Conservation (phyloP, 2,329 filamentous ascomycete genomes). For the Paecilomyces fulvus region DNA sequence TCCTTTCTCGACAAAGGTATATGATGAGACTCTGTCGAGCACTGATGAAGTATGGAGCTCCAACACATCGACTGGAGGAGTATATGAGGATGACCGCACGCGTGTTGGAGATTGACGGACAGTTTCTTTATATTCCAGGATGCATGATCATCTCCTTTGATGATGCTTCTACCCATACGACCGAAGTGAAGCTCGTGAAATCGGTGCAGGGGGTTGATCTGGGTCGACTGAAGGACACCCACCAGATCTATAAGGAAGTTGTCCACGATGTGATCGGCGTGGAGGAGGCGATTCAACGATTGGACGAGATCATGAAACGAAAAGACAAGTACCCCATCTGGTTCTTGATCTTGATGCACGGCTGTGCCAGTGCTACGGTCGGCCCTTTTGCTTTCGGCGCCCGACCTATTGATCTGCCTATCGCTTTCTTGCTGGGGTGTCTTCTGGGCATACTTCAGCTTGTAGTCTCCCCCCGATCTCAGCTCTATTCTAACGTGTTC, state of each 20-base stretch:
- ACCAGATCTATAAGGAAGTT: slow-evolving; percentile 43
- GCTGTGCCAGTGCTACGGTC: slow-evolving; percentile 65
- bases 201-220: slow-evolving; percentile 38
- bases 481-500: slow-evolving; percentile 58
- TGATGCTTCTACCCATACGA: slow-evolving; percentile 39
- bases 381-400: slow-evolving; percentile 76
- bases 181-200: slow-evolving; percentile 40
- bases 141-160: slow-evolving; percentile 95
- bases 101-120: slow-evolving; percentile 79
- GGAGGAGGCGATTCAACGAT: slow-evolving; percentile 36
- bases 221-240: slow-evolving; percentile 37
- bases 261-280: slow-evolving; percentile 42
- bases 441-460: slow-evolving; percentile 69
- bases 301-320: slow-evolving; percentile 49
- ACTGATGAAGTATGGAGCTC: slow-evolving; percentile 85
- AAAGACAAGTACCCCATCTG: slow-evolving; percentile 49
- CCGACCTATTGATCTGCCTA: slow-evolving; percentile 68
- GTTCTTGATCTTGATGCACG: slow-evolving; percentile 59
- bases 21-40: slow-evolving; percentile 77
- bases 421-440: slow-evolving; percentile 69
- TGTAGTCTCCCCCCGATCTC: slow-evolving; percentile 64
- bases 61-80: slow-evolving; percentile 83
- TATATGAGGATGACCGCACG: slow-evolving; percentile 87
- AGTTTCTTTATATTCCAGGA: slow-evolving; percentile 85
- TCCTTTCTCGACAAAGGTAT: slow-evolving; percentile 73